Conservation (phyloP, 768 basidiomycete genomes). For the Phaeolepiota aurea region DNA sequence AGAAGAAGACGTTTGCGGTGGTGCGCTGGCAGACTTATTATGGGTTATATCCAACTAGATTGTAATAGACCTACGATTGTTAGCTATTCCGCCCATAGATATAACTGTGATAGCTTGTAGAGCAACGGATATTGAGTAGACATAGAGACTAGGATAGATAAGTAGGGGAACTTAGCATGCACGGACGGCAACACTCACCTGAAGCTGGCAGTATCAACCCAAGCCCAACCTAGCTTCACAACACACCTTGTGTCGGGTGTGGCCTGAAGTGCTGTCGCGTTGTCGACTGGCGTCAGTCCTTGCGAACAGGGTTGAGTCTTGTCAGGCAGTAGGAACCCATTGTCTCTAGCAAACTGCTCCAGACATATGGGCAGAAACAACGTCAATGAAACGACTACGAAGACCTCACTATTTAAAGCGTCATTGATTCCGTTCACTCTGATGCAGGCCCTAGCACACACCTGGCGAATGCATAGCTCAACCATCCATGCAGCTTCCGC, state of each 20-base stretch:
- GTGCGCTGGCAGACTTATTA: slow-evolving; percentile 27
- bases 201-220: slow-evolving; percentile 90
- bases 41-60: not conserved
- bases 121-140: slow-evolving; percentile 81
- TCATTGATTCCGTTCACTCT: not conserved
- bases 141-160: slow-evolving; percentile 64
- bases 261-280: slow-evolving; percentile 2
- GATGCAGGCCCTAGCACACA: slow-evolving; percentile 14
- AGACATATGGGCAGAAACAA: slow-evolving; percentile 78
- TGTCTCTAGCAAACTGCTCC: slow-evolving; percentile 86
- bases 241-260: slow-evolving; percentile 53
- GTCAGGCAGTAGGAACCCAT: slow-evolving; percentile 72
- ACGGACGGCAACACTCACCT: no score
- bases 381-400: slow-evolving; percentile 74
- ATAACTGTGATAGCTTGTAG: slow-evolving; percentile 92
- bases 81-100: slow-evolving; percentile 87
- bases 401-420: slow-evolving; percentile 54
- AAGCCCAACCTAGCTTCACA: slow-evolving; percentile 72
- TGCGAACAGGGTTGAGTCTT: slow-evolving; percentile 48
- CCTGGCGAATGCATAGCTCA: slow-evolving; percentile 84
- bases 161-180: no score
- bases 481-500: slow-evolving; percentile 61
- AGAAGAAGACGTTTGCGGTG: slow-evolving; percentile 77
- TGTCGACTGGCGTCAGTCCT: not conserved
- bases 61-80: slow-evolving; percentile 61